Percentiles rank a stretch among this genome's conserved stretches.
These are phyloP conservation scores for Noccaea caerulescens DNA, from an alignment of 345 rosid species.

Conservation along the genomic window DNA sequence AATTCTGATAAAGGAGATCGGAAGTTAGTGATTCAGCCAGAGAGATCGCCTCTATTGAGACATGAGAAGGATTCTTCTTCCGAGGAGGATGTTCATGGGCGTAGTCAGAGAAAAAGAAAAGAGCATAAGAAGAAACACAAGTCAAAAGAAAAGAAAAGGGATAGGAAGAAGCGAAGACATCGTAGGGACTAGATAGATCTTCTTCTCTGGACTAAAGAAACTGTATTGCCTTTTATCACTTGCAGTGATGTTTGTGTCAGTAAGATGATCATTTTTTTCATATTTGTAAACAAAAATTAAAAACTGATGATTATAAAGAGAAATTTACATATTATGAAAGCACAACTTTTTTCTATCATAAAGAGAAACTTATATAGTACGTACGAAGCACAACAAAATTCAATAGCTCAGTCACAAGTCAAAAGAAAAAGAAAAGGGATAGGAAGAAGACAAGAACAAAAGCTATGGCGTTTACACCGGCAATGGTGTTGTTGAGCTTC, in stretches of 20 bases:
- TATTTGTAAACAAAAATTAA: too few species aligned
- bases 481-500: background rate
- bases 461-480: background rate
- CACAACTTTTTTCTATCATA: too few species aligned
- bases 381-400: too few species aligned
- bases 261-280: conserved; percentile 8
- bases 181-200: conserved; percentile 24
- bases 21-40: conserved; percentile 51
- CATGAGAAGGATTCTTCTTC: conserved; percentile 36
- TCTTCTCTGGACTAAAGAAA: background rate
- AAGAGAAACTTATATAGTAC: too few species aligned
- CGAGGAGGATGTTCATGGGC: conserved; percentile 47
- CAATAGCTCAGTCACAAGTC: too few species aligned
- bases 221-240: background rate
- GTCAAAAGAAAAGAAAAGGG: conserved; percentile 48
- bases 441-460: too few species aligned
- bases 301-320: background rate
- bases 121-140: conserved; percentile 56
- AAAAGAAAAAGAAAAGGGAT: too few species aligned
- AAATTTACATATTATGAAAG: background rate
- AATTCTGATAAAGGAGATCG: conserved; percentile 38
- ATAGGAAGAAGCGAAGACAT: conserved; percentile 31
- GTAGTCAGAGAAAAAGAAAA: conserved; percentile 44
- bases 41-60: conserved; percentile 49
- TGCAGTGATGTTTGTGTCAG: background rate